phyloP scores from a whole-genome alignment of 768 basidiomycete species.

The Suillus alpinus region DNA sequence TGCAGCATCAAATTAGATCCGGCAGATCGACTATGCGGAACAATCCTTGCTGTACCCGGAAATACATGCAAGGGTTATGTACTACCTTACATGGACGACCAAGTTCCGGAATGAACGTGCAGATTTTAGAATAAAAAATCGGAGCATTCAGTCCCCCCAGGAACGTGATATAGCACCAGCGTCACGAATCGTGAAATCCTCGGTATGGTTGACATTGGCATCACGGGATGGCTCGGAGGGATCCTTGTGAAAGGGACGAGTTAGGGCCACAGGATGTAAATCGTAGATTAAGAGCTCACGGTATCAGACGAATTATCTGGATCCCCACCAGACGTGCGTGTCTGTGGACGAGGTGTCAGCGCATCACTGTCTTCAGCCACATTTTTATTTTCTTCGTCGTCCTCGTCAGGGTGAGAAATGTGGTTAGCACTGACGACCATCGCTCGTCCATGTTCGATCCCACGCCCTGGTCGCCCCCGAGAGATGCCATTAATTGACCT shows the following conservation, averaged over 20 bases:
- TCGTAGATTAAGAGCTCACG: constrained; percentile 1
- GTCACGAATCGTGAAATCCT: constrained; percentile 27
- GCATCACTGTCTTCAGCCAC: constrained; percentile 4
- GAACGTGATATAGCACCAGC: constrained; percentile 34
- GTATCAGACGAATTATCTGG: background rate
- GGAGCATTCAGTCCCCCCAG: constrained; percentile 28
- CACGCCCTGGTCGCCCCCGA: constrained; percentile 23
- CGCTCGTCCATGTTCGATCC: constrained; percentile 11
- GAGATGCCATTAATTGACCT: constrained; percentile 5
- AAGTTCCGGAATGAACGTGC: constrained; percentile 32
- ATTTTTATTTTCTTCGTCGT: constrained; percentile 1
- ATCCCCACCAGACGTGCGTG: constrained; percentile 3
- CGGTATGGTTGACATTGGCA: constrained; percentile 14
- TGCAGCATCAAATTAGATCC: constrained; percentile 24
- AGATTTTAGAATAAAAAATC: constrained; percentile 9
- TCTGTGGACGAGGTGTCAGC: constrained; percentile 2
- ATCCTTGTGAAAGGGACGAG: constrained; percentile 8
- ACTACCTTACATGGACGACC: constrained; percentile 17
- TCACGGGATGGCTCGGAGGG: constrained; percentile 11
- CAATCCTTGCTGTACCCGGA: constrained; percentile 32
- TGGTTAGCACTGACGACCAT: background rate
- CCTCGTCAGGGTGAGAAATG: background rate
- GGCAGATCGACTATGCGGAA: constrained; percentile 19
- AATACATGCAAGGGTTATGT: constrained; percentile 21
- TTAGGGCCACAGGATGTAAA: constrained; percentile 9